Evolutionary conservation across 1,139 yeast species (phyloP), one percentile per base, ranked within the genome.

Genomic region (Diutina pseudorugosa): DNA sequence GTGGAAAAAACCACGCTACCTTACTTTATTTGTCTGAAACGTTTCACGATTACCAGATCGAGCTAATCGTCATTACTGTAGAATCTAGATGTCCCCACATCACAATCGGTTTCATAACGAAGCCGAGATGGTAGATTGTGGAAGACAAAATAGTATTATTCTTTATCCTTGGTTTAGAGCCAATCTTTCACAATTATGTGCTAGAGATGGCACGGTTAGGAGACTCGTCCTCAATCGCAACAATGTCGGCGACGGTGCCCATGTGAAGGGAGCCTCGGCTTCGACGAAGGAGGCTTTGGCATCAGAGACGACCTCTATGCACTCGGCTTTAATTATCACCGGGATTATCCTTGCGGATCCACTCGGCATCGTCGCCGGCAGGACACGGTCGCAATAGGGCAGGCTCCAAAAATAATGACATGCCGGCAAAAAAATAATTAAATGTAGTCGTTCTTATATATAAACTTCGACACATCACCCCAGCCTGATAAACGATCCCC

Each of bases 1-100:
- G 94, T 85, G 94, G 94, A 85, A 85, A 84, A 83, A 85, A 70
- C 79, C 91, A 76, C 82, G 94, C 91, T 84, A 84, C 91, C 91
- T 84, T 73, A 74, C 61, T 66, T 65, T 64, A 68, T 69, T 73
- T 75, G 65, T 61, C 66, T 63, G 66, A 63, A 51, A 57, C 40
- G 33, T 40, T 16, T 18, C 42, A n/a, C 36, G 36, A 11, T 30
- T 30, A 30, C 36, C 36, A 30, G 8, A 12, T 4, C 5, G 36
- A 11, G 36, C 36, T 30, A 14, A 14, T 2, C 25, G 25, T 4
- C 25, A 4, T n/a, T n/a, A n/a, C 25, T 7, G 25, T 23, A 23
- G 25, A 23, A 23, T 23, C n/a, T n/a, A n/a, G n/a, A n/a, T n/a
- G n/a, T n/a, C n/a, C n/a, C n/a, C n/a, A n/a, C n/a, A n/a, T n/a